phyloP scores from a whole-genome alignment of 1,284 basidiomycete species.

The Grifola frondosa region DNA sequence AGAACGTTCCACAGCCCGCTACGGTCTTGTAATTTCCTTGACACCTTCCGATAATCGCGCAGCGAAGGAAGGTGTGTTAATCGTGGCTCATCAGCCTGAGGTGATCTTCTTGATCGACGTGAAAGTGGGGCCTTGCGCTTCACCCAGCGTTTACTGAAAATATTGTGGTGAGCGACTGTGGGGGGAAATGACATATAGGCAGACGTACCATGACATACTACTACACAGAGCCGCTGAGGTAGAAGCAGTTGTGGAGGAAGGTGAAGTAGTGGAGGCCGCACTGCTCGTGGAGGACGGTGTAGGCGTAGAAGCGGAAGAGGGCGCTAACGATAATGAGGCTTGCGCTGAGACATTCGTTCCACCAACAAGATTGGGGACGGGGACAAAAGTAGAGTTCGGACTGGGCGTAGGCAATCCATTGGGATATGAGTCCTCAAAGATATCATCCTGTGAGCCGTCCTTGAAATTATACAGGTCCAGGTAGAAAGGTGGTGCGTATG shows the following conservation, averaged over 20 bases:
- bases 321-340: not conserved
- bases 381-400: conserved; percentile 19
- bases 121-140: too few relatives aligned
- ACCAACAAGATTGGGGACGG: conserved; percentile 15
- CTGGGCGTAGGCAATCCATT: conserved; percentile 16
- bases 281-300: not conserved
- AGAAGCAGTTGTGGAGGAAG: not conserved
- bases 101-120: too few relatives aligned
- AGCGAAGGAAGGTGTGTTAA: conserved; percentile 6
- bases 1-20: conserved; percentile 18
- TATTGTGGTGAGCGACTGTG: too few relatives aligned
- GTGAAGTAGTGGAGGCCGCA: not conserved
- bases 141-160: too few relatives aligned
- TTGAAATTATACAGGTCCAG: conserved; percentile 56
- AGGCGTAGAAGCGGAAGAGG: conserved; percentile 4
- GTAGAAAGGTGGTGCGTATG: conserved; percentile 55
- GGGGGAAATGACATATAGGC: too few relatives aligned
- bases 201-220: too few relatives aligned
- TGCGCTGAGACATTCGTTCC: not conserved
- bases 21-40: conserved; percentile 14
- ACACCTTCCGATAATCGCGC: too few relatives aligned
- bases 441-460: conserved; percentile 63
- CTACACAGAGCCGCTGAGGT: not conserved
- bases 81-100: too few relatives aligned
- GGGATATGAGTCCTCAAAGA: conserved; percentile 47